Evolutionary conservation across 345 rosid species (phyloP).

Genomic region (Leavenworthia alabamica): DNA sequence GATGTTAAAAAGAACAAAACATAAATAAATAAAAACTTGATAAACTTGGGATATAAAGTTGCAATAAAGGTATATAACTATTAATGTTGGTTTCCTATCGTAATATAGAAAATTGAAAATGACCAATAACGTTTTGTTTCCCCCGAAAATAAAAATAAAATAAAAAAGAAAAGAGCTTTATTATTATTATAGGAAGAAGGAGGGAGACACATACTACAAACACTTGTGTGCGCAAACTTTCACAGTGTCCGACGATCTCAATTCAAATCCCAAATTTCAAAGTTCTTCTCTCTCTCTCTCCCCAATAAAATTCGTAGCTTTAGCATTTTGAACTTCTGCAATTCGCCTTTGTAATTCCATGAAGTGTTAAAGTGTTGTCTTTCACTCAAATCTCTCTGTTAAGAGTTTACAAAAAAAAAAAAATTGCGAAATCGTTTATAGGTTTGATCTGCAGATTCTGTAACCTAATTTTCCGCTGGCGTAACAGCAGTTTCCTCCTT

Average conservation of each 20-base stretch:
- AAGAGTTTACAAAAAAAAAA: background rate
- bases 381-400: constrained; percentile 18
- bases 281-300: constrained; percentile 13
- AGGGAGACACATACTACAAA: background rate
- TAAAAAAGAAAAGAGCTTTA: background rate
- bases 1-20: background rate
- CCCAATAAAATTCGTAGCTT: background rate
- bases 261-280: constrained; percentile 13
- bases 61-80: background rate
- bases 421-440: background rate
- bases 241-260: constrained; percentile 28
- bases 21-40: background rate
- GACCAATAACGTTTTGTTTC: background rate
- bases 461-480: constrained; percentile 25
- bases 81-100: background rate
- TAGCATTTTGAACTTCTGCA: constrained; percentile 20
- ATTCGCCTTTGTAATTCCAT: constrained; percentile 10
- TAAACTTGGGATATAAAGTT: background rate
- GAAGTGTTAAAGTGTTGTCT: constrained; percentile 12
- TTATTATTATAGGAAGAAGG: background rate
- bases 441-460: constrained; percentile 32
- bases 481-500: constrained; percentile 46
- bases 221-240: constrained; percentile 24
- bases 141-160: background rate
- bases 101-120: background rate